Conservation (phyloP, 106 monocot species). For the Allium fistulosum region DNA sequence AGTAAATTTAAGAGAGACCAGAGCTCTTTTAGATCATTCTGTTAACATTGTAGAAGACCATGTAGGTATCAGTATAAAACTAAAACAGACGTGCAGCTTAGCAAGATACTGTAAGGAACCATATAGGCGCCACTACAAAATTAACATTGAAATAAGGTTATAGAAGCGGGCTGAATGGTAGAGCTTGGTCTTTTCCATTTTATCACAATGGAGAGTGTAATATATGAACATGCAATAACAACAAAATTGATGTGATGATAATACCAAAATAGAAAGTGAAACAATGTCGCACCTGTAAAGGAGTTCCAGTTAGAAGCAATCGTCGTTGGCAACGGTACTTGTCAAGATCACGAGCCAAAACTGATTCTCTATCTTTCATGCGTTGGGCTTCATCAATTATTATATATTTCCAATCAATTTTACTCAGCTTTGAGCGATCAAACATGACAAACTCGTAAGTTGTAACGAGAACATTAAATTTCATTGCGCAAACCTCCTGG, state of each 20-base stretch:
- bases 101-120: no score
- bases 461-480: constrained; percentile 94
- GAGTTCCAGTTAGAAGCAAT: constrained; percentile 92
- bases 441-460: constrained; percentile 98
- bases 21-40: constrained; percentile 98
- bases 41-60: constrained; percentile 6
- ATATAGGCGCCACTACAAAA: no score
- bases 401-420: constrained; percentile 97
- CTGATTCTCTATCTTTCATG: constrained; percentile 97
- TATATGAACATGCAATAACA: no score
- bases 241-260: no score
- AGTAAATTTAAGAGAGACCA: constrained; percentile 97
- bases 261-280: not conserved
- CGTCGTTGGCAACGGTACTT: constrained; percentile 90
- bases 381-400: constrained; percentile 99
- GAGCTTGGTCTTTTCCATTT: not conserved
- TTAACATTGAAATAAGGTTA: no score
- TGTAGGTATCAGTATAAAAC: not conserved
- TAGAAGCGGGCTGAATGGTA: no score
- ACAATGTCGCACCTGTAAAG: constrained; percentile 70
- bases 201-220: not conserved
- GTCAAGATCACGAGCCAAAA: constrained; percentile 96
- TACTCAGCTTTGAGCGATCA: constrained; percentile 93
- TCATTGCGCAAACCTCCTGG: constrained; percentile 82
- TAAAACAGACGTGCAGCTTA: not conserved